phyloP scores from a whole-genome alignment of 2,329 filamentous ascomycete species.

The Acrocalymma vagum region DNA sequence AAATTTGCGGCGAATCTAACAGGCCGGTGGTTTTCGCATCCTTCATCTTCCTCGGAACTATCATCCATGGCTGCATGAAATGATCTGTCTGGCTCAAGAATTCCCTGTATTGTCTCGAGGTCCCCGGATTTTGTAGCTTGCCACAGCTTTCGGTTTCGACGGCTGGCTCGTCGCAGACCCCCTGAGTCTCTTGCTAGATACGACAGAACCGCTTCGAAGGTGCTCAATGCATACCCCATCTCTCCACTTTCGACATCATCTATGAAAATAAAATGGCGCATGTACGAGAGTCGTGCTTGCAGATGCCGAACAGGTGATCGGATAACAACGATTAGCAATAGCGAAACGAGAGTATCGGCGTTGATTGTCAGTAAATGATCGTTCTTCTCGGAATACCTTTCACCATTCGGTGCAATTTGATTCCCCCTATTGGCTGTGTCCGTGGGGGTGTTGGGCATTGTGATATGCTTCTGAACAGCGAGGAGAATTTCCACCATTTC shows the following conservation, averaged over 20 bases:
- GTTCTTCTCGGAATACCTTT: constrained; percentile 58
- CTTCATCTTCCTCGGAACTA: constrained; percentile 38
- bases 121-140: constrained; percentile 83
- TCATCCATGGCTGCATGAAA: constrained; percentile 43
- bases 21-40: constrained; percentile 28
- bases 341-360: constrained; percentile 90
- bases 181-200: constrained; percentile 87
- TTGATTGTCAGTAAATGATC: constrained; percentile 72
- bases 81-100: constrained; percentile 75
- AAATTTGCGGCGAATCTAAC: constrained; percentile 43
- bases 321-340: constrained; percentile 92
- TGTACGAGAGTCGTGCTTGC: constrained; percentile 89
- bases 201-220: constrained; percentile 90
- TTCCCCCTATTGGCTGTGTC: too few relatives aligned
- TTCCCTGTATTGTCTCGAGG: constrained; percentile 75
- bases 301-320: constrained; percentile 86
- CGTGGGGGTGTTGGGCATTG: constrained; percentile 58
- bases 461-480: constrained; percentile 83
- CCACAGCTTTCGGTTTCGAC: constrained; percentile 87
- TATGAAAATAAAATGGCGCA: constrained; percentile 96
- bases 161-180: constrained; percentile 82
- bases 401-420: constrained; percentile 31
- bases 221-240: constrained; percentile 94
- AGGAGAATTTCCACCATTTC: constrained; percentile 87
- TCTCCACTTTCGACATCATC: constrained; percentile 97